Evolutionary conservation across 345 rosid species (phyloP).

Genomic region (Dipteronia dyeriana): DNA sequence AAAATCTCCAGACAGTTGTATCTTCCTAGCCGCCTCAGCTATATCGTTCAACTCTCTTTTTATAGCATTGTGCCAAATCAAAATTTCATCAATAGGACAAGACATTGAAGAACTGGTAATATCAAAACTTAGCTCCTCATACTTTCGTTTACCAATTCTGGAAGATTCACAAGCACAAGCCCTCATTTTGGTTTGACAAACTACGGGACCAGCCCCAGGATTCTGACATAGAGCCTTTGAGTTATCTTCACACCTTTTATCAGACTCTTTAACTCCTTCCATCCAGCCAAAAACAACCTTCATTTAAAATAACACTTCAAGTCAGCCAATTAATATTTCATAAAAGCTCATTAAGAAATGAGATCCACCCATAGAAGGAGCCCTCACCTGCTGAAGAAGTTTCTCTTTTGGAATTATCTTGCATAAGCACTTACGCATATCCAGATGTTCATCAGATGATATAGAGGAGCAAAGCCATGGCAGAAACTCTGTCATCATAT

Average conservation of each 20-base stretch:
- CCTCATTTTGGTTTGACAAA: constrained; percentile 23
- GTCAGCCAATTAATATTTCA: constrained; percentile 19
- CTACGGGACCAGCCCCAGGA: constrained; percentile 21
- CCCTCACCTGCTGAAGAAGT: constrained; percentile 65
- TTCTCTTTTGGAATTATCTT: constrained; percentile 68
- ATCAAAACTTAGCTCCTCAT: constrained; percentile 36
- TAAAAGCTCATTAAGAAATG: not conserved
- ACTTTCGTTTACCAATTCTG: constrained; percentile 48
- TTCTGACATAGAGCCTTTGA: constrained; percentile 19
- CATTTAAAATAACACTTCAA: constrained; percentile 23
- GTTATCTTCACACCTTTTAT: constrained; percentile 31
- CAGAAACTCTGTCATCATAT: constrained; percentile 71
- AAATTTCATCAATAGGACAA: constrained; percentile 56
- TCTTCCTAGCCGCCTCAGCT: constrained; percentile 51
- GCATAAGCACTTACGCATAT: constrained; percentile 60
- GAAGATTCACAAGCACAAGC: constrained; percentile 46
- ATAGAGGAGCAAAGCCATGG: constrained; percentile 83
- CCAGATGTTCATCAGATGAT: constrained; percentile 64
- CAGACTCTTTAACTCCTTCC: constrained; percentile 41
- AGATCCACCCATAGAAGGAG: constrained; percentile 1
- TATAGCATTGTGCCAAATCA: constrained; percentile 67
- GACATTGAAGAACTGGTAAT: constrained; percentile 26
- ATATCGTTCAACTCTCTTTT: constrained; percentile 52
- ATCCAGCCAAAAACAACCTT: constrained; percentile 60
- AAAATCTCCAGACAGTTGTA: constrained; percentile 50